Evolutionary conservation across 2,329 filamentous ascomycete genomes (phyloP), one percentile per base, ranked within the genome.

Genomic region (Mycocentrospora acerina): DNA sequence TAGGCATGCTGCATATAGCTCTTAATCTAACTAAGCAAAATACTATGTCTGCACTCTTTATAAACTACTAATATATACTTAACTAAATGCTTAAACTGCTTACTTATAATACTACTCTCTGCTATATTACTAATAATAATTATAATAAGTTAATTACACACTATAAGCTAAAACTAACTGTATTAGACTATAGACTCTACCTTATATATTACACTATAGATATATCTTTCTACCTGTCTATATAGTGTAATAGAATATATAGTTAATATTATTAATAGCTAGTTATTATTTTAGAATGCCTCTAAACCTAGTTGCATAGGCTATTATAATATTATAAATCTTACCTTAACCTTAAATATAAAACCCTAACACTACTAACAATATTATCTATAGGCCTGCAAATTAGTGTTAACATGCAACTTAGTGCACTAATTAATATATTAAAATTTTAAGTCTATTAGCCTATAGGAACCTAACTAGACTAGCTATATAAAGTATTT

Each of bases 291-390:
- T 37, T 31, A 37, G 35, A 37, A 26, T 18, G 25, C n/a, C 28
- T 31, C 29, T 31, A 37, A 26, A 37, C 35, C 35, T 37, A 26
- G 22, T 26, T 26, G 6, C 24, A 3, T 37, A 31, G 24, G 19
- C 7, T 37, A 16, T 31, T 17, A 10, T 10, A 30, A 26, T 12
- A 2, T 35, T 35, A 36, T 17, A 29, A 36, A 24, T 7, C 17
- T 31, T 17, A 37, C 35, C n/a, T 28, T 31, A 30, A 37, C 28
- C n/a, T 12, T 31, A 31, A 37, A 37, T 31, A 37, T 26, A 31
- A 37, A 37, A 37, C 35, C 18, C 27, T 37, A 37, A 37, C 10
- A 31, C 4, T 25, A 30, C 31, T 37, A 37, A 37, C 28, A 24
- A 32, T 19, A 4, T 32, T 13, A 15, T 4, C n/a, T 32, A 4